A percentile compares a stretch with the other conserved stretches of the same genome.
These are phyloP conservation scores for Cystobasidiopsis lactophilus DNA, from an alignment of 768 basidiomycete genomes.

Conservation along the genomic window DNA sequence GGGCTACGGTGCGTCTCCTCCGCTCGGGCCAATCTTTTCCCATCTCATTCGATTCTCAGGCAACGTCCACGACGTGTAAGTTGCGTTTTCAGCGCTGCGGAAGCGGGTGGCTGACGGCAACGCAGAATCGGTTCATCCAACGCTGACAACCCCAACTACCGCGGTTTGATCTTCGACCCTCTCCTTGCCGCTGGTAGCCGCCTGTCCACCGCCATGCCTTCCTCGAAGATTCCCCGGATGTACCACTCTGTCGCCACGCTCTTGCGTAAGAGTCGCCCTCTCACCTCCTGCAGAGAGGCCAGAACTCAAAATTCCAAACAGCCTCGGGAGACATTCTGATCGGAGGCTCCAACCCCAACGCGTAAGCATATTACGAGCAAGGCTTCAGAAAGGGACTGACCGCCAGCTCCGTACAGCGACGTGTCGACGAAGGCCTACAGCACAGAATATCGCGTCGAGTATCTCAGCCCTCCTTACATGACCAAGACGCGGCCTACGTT, in stretches of 20 bases:
- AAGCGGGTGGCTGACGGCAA: conserved; percentile 1
- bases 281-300: too few species aligned
- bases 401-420: neutral
- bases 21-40: neutral
- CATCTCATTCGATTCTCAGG: neutral
- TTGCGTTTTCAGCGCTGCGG: neutral
- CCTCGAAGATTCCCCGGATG: too few species aligned
- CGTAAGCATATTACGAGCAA: conserved; percentile 34
- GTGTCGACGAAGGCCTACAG: conserved; percentile 33
- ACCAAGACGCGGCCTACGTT: conserved; percentile 32
- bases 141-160: conserved; percentile 30
- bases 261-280: too few species aligned
- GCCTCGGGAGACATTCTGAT: conserved; percentile 42
- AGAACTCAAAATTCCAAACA: too few species aligned
- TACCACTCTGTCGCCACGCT: too few species aligned
- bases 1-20: conserved; percentile 2
- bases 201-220: too few species aligned
- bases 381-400: conserved; percentile 8
- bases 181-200: neutral
- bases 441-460: conserved; percentile 27
- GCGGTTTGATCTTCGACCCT: conserved; percentile 40
- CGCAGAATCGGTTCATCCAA: conserved; percentile 46
- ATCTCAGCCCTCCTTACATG: conserved; percentile 35
- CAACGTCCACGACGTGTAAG: neutral
- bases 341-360: conserved; percentile 61